phyloP scores from a whole-genome alignment of 164 flowering plant species.

The Tetrastigma voinierianum region DNA sequence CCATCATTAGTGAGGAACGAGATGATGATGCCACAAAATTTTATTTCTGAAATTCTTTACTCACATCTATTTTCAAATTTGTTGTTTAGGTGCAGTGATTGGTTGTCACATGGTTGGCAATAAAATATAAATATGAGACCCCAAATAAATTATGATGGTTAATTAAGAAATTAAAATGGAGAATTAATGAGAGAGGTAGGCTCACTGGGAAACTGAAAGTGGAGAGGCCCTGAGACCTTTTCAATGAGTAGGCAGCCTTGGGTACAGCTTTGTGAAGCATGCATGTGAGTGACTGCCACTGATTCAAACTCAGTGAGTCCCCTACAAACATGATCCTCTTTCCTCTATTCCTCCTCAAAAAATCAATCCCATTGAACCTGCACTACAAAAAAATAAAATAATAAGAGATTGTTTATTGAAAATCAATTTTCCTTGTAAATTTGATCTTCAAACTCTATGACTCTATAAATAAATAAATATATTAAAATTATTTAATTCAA shows the following conservation, averaged over 20 bases:
- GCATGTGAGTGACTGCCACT: slow-evolving; percentile 36
- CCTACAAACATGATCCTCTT: slow-evolving; percentile 4
- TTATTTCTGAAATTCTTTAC: too few species aligned
- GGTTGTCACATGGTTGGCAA: too few species aligned
- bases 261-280: slow-evolving; percentile 28
- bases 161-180: background rate
- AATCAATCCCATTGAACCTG: slow-evolving; percentile 30
- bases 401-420: too few species aligned
- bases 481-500: too few species aligned
- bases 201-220: slow-evolving; percentile 21
- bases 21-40: too few species aligned
- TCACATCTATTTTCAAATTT: too few species aligned
- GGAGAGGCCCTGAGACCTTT: slow-evolving; percentile 16
- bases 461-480: too few species aligned
- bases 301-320: slow-evolving; percentile 35
- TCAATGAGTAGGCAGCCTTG: background rate
- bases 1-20: too few species aligned
- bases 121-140: background rate
- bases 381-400: background rate
- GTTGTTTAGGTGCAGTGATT: too few species aligned
- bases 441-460: too few species aligned
- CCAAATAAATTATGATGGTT: background rate
- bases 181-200: background rate
- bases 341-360: slow-evolving; percentile 27
- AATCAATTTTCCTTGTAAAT: too few species aligned